These are phyloP conservation scores for Immersiporthe knoxdaviesiana DNA, from an alignment of 2,329 filamentous ascomycete genomes.

Conservation along the genomic window DNA sequence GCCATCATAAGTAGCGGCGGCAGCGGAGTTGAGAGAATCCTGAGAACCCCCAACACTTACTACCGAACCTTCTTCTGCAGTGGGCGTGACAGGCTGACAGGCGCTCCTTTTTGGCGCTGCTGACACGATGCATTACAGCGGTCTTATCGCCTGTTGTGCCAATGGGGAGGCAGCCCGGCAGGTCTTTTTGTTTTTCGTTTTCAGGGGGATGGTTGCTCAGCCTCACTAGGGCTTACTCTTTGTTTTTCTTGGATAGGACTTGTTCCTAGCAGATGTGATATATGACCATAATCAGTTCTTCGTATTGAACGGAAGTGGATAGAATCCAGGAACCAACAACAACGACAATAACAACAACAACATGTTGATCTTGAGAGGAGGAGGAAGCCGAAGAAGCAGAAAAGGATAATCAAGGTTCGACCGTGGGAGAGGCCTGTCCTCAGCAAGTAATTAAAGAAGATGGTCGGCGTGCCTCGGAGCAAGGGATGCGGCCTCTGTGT, in stretches of 20 bases:
- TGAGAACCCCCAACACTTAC: too few species aligned
- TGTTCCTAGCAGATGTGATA: not conserved
- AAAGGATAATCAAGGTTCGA: not conserved
- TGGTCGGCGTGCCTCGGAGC: constrained; percentile 46
- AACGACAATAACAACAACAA: not conserved
- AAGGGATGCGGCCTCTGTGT: constrained; percentile 46
- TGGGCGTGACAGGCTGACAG: too few species aligned
- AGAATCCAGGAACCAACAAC: too few species aligned
- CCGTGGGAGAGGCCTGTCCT: not conserved
- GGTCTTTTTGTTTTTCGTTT: not conserved
- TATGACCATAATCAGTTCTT: not conserved
- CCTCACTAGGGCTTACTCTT: constrained; percentile 4
- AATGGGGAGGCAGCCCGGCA: constrained; percentile 1
- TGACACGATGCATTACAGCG: not conserved
- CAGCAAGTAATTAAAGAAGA: constrained; percentile 14
- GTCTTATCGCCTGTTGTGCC: not conserved
- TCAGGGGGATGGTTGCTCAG: not conserved
- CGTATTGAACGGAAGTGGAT: not conserved
- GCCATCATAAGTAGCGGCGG: not conserved
- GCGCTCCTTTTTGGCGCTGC: not conserved
- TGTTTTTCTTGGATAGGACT: too few species aligned
- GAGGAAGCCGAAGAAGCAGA: too few species aligned
- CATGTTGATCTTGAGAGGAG: not conserved
- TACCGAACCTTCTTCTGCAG: too few species aligned
- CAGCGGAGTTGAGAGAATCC: not conserved